Base-by-base conservation (phyloP, 2,329 filamentous ascomycete species). In the Epichloe glyceriae region DNA sequence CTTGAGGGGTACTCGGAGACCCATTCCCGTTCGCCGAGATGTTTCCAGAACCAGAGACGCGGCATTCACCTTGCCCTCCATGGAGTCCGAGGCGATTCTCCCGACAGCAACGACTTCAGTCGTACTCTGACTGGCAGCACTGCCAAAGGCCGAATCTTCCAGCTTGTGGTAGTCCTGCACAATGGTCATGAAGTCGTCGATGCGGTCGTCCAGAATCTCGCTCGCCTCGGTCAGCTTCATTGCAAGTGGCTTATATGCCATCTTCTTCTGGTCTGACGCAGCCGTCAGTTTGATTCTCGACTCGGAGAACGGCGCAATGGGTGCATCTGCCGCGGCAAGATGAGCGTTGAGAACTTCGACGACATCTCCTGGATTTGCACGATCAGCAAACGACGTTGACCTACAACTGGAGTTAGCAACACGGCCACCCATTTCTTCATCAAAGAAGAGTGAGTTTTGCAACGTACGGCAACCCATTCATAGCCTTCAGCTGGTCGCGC, bases 171-270 rank as follows among this genome's bases (percentile, higher is more conserved):
- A 74, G 51, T 84, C 79, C 67, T 87, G 82, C 5, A 95, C 74
- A 2, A 89, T 67, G n/a, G 73, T 70, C 53, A 81, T 76, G 61
- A 96, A 95, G 55, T 90, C 88, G 60, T 97, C 89, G 70, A 98
- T 96, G 59, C 89, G 79, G 67, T 97, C 91, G 67, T 98, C 93
- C 7, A 97, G 76, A 43, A 95, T 87, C 65, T 95, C 90, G 4
- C 91, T 95, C 0, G 88, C 83, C 64, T 96, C 90, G 5, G 88
- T 90, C 6, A 93, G 75, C 62, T 95, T 95, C 89, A 97, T 95
- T 2, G 88, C 85, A 74, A 97, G 83, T 2, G 89, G 87, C 63
- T 90, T 93, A 69, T 97, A 98, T 1, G 75, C 81, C 58, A 96
- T 84, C 64, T 95, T 96, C 64, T 90, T 89, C 61, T 88, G 78